These are phyloP conservation scores for Krasilnikovozyma curviuscula DNA, from an alignment of 768 basidiomycete species.

Conservation along the genomic window DNA sequence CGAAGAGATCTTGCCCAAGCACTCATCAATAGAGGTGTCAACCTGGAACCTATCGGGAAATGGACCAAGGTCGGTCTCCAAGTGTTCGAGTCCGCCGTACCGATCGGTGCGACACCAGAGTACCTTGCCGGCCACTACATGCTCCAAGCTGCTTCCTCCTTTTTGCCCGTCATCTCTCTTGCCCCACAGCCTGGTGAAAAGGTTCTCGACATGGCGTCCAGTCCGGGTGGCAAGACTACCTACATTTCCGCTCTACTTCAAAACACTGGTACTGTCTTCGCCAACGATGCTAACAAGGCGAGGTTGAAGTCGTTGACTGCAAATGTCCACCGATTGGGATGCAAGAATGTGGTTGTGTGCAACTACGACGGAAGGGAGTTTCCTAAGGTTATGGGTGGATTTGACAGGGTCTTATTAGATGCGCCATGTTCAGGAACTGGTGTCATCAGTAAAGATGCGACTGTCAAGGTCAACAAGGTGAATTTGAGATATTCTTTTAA, in stretches of 20 bases:
- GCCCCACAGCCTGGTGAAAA: slow-evolving; percentile 81
- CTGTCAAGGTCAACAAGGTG: slow-evolving; percentile 97
- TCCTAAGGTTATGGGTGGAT: slow-evolving; percentile 96
- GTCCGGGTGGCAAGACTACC: slow-evolving; percentile 94
- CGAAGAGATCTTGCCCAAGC: slow-evolving; percentile 84
- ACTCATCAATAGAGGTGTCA: slow-evolving; percentile 86
- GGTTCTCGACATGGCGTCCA: slow-evolving; percentile 93
- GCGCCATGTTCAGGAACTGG: slow-evolving; percentile 97
- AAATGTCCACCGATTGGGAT: slow-evolving; percentile 88
- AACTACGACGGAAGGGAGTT: slow-evolving; percentile 95
- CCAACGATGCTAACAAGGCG: slow-evolving; percentile 86
- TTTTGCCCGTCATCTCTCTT: slow-evolving; percentile 95
- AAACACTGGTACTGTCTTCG: slow-evolving; percentile 94
- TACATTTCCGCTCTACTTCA: slow-evolving; percentile 92
- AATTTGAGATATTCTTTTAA: slow-evolving; percentile 13
- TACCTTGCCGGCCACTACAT: slow-evolving; percentile 98
- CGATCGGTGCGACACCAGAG: slow-evolving; percentile 95
- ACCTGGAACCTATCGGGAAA: slow-evolving; percentile 93
- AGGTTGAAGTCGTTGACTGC: slow-evolving; percentile 92
- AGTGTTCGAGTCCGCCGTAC: slow-evolving; percentile 87
- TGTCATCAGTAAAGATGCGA: slow-evolving; percentile 91
- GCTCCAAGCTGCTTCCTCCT: slow-evolving; percentile 96
- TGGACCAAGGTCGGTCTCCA: slow-evolving; percentile 99
- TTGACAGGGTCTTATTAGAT: slow-evolving; percentile 89
- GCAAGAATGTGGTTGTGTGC: slow-evolving; percentile 93